Conservation (phyloP, 2,329 filamentous ascomycete genomes). For the Aspergillus fumigatiaffinis region DNA sequence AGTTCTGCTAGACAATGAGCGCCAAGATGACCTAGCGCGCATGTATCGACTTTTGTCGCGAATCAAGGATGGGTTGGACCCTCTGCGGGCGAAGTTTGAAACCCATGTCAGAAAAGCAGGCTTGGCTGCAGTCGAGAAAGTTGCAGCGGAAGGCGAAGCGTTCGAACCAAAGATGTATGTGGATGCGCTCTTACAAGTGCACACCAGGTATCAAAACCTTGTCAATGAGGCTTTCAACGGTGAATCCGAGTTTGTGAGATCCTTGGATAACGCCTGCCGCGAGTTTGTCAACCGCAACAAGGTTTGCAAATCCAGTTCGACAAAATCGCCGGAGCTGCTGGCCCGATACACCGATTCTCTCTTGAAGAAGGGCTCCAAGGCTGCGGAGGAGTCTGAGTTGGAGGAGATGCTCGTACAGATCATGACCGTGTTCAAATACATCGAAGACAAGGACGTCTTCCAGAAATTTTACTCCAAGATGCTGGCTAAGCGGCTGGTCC, state of each 20-base stretch:
- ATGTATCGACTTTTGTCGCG: slow-evolving; percentile 92
- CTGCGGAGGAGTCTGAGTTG: slow-evolving; percentile 88
- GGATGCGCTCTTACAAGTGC: slow-evolving; percentile 88
- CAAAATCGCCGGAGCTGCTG: slow-evolving; percentile 88
- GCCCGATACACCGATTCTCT: slow-evolving; percentile 94
- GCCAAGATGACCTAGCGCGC: slow-evolving; percentile 88
- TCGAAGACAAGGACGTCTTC: slow-evolving; percentile 99
- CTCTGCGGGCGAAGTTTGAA: slow-evolving; percentile 82
- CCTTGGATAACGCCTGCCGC: slow-evolving; percentile 91
- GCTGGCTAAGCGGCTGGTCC: slow-evolving; percentile 89
- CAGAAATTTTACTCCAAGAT: slow-evolving; percentile 99
- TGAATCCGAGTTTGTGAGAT: slow-evolving; percentile 94
- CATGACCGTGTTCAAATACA: slow-evolving; percentile 99
- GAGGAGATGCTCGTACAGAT: slow-evolving; percentile 86
- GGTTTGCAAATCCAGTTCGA: slow-evolving; percentile 88
- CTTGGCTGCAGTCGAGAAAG: slow-evolving; percentile 82
- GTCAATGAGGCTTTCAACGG: slow-evolving; percentile 91
- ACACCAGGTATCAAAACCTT: slow-evolving; percentile 85
- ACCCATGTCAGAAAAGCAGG: slow-evolving; percentile 89
- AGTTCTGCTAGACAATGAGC: slow-evolving; percentile 84
- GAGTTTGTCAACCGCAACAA: slow-evolving; percentile 98
- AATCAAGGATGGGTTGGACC: slow-evolving; percentile 87
- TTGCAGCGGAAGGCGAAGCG: slow-evolving; percentile 80
- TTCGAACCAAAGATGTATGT: slow-evolving; percentile 97
- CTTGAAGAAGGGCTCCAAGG: slow-evolving; percentile 83